Evolutionary conservation across 345 rosid species (phyloP), one percentile per base, ranked within the genome.

Genomic region (Eucalyptus brandiana): DNA sequence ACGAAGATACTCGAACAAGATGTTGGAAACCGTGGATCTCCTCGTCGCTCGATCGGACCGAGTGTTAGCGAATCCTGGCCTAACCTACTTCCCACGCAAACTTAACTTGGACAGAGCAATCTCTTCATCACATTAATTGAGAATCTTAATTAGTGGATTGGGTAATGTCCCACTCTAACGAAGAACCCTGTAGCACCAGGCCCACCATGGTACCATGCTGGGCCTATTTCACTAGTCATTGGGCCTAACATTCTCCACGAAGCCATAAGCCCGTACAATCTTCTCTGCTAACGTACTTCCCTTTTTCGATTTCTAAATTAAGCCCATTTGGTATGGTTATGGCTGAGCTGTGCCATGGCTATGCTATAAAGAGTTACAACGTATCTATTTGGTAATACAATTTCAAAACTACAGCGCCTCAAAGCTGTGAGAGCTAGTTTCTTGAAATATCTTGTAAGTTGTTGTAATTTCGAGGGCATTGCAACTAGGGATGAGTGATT

Each of bases 381-480:
- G 2, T n/a, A 65, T 15, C 11, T 0, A 8, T 15, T 7, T 3
- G 21, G 37, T n/a, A n/a, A 65, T n/a, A n/a, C 40, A 13, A n/a
- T n/a, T 65, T 65, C 9, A n/a, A 65, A 65, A 65, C 6, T 6
- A 6, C 3, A 15, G 11, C 3, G 18, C 40, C 11, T 65, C 76
- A n/a, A 65, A n/a, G n/a, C 21, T n/a, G 6, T 16, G 37, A 7
- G 21, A n/a, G 3, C 19, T 21, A n/a, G 0, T 18, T 65, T 65
- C 37, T 16, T 65, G 37, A n/a, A 32, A n/a, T 65, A 32, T 65
- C 21, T 65, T 16, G 12, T 65, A n/a, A 4, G 76, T 3, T 2
- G 3, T 15, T 65, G 21, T 65, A 15, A 65, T 15, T 65, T 65
- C 21, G 2, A 65, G 40, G 37, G 19, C 17, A 16, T 65, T 16